Evolutionary conservation across 106 monocot species (phyloP).

Genomic region (Dioscorea alata): DNA sequence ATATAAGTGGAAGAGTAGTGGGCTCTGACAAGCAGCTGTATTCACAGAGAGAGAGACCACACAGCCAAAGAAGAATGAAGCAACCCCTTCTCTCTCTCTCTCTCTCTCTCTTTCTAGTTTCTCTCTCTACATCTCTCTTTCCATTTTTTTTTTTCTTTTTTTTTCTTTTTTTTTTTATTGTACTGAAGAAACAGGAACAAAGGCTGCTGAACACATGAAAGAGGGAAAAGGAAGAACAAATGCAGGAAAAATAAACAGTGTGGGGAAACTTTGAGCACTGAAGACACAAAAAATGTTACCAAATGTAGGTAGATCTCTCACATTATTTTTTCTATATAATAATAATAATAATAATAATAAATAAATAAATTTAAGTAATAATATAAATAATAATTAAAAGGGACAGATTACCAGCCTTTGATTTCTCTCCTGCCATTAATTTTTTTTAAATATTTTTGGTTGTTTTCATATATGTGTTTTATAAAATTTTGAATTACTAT

Average conservation of each 20-base stretch:
- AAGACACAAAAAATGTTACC: background rate
- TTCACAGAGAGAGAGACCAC: background rate
- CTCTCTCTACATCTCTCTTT: background rate
- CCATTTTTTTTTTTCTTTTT: background rate
- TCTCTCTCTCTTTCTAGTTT: background rate
- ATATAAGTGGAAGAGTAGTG: background rate
- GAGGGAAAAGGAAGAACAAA: background rate
- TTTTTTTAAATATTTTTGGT: background rate
- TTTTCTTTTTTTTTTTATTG: background rate
- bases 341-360: background rate
- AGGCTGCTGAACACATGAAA: background rate
- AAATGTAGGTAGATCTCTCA: background rate
- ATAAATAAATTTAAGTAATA: background rate
- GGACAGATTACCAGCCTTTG: background rate
- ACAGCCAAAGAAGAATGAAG: background rate
- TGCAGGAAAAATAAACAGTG: background rate
- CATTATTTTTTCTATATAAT: background rate
- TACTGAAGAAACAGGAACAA: background rate
- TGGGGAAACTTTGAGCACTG: background rate
- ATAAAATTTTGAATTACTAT: no score
- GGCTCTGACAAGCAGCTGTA: conserved; percentile 10
- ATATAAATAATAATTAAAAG: background rate
- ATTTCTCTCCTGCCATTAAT: background rate
- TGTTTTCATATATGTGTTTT: no score
- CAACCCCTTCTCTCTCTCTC: conserved; percentile 2